Evolutionary conservation across 768 basidiomycete species (phyloP), one percentile per base, ranked within the genome.

Genomic region (Rhizopogon rudus): DNA sequence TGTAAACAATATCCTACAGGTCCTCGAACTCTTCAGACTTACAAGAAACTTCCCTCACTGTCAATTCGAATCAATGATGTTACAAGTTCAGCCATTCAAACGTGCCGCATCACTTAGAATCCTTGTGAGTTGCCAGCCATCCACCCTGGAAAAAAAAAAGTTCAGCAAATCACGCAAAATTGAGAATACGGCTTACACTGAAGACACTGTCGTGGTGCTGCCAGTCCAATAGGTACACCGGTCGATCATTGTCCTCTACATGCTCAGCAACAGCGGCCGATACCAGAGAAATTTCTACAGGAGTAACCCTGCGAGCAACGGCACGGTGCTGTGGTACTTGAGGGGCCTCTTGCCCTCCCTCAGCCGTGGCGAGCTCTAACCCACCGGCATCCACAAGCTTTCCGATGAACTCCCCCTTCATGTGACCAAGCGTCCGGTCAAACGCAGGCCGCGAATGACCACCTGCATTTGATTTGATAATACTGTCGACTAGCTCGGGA

Each of bases 241-340:
- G 66, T 31, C 53, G 51, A 35, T 48, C 52, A 20, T 52, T 20
- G 46, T 69, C 55, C 12, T 50, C 33, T 40, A 20, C 40, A 17
- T 61, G 43, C 25, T 62, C 57, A 12, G 65, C 66, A 39, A 66
- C 65, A 4, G 63, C 66, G 6, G 56, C 29, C 3, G 67, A 65
- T 40, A 63, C 29, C 44, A 67, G 39, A 20, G 61, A 37, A 9
- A 68, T 51, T 8, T 67, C 67, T 1, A 51, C 52, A 1, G 66
- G 66, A 7, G 60, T 54, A 25, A 68, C 57, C 16, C 49, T 53
- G 9, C 46, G 48, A n/a, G 57, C 44, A 6, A 57, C 48, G 9
- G 56, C 50, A 6, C 48, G 10, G 17, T 9, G 17, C 3, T 46
- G 29, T 2, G 54, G 57, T 12, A 66, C 54, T 3, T 51, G 8